Base-by-base conservation (phyloP, 805 yeast species). In the Metschnikowia picachoensis region DNA sequence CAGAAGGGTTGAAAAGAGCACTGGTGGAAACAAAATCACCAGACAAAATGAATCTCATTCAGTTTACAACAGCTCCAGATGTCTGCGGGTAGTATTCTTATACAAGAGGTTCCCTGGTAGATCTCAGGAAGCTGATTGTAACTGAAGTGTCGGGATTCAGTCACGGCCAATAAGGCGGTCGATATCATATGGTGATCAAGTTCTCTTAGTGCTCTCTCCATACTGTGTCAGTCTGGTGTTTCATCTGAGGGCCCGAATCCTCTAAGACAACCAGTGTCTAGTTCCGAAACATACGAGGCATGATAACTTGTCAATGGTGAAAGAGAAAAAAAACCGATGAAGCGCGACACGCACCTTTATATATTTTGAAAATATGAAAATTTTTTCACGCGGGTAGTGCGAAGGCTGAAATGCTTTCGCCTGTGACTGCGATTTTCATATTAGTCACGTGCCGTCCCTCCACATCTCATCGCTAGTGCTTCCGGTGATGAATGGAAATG, bases 101-200 rank as follows among this genome's bases (percentile, higher is more conserved):
- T 20, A 20, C 4, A 20, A 20, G 25, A 7, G 25, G 6, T 20
- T 20, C 25, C 25, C 25, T 20, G 4, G 8, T 20, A 20, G 25
- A 20, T 20, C 25, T 41, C 35, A 27, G 30, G 25, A 43, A 45
- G 55, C 55, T 42, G 50, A 58, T 62, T 71, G 78, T 73, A 70
- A 72, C 84, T 80, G 85, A 83, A 85, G 92, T 85, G 92, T 85
- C 92, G 88, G 91, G 91, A 70, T 85, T 83, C 85, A 83, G 83
- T 69, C 78, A 77, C 80, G 71, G 54, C 49, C 60, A 58, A 53
- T 54, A 58, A 59, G 61, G 59, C 43, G 39, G 35, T 35, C 37
- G 30, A 25, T 27, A 25, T 14, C 27, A 30, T 25, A 8, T 10
- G 30, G 30, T 6, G 39, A 30, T 8, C 9, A 6, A 39, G 8